Evolutionary conservation across 2,329 filamentous ascomycete species (phyloP).

Genomic region (Zalaria obscura): DNA sequence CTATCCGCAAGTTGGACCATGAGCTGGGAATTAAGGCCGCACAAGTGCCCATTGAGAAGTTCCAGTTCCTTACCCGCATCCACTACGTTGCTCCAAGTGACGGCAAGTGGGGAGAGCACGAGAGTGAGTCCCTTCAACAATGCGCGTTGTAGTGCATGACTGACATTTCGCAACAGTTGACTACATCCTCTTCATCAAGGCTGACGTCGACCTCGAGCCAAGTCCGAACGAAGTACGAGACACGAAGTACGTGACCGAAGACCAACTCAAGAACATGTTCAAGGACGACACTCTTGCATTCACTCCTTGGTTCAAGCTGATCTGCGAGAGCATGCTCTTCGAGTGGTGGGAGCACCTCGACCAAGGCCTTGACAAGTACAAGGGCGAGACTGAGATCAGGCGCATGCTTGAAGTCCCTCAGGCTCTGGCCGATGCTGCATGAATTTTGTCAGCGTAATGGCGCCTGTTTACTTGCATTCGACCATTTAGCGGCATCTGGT

Average conservation of each 20-base stretch:
- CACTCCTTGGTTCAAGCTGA: constrained; percentile 98
- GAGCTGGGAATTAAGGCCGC: constrained; percentile 82
- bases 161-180: constrained; percentile 49
- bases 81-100: constrained; percentile 97
- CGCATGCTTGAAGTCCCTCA: constrained; percentile 46
- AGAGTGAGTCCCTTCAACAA: constrained; percentile 49
- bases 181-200: constrained; percentile 97
- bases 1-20: constrained; percentile 84
- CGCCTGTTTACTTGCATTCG: too few relatives aligned
- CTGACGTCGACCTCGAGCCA: constrained; percentile 67
- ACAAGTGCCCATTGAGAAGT: constrained; percentile 82
- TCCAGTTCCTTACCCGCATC: constrained; percentile 88
- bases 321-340: constrained; percentile 94
- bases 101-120: constrained; percentile 97
- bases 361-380: constrained; percentile 67
- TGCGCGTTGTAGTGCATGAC: background rate
- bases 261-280: constrained; percentile 76
- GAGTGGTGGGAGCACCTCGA: constrained; percentile 92
- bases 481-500: too few relatives aligned
- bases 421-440: background rate
- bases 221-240: constrained; percentile 85
- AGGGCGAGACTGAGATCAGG: constrained; percentile 73
- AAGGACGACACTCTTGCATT: constrained; percentile 67
- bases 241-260: constrained; percentile 68
- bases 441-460: background rate